Conservation (phyloP, 352 stramenopile genomes). For the Phytophthora parvispora region DNA sequence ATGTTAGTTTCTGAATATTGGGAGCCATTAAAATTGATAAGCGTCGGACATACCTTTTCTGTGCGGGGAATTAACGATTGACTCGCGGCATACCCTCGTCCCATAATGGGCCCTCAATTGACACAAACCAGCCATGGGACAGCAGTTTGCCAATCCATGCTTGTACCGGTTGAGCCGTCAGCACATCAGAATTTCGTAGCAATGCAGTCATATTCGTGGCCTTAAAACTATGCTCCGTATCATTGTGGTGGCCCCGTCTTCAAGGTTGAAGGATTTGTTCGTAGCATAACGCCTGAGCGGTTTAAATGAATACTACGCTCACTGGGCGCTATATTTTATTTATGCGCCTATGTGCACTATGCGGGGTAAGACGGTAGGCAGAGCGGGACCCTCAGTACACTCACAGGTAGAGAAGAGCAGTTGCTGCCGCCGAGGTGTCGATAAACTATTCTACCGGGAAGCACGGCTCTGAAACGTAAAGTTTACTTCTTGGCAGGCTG, state of each 20-base stretch:
- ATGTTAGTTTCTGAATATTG: too few relatives aligned
- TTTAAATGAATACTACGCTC: background rate
- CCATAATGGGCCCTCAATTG: constrained; percentile 11
- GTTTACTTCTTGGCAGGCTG: too few relatives aligned
- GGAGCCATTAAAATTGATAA: too few relatives aligned
- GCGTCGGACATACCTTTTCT: too few relatives aligned
- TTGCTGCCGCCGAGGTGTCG: too few relatives aligned
- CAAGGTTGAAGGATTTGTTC: background rate
- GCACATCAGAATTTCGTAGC: background rate
- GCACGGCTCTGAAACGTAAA: too few relatives aligned
- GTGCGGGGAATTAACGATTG: background rate
- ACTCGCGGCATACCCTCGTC: constrained; percentile 6
- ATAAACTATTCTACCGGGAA: too few relatives aligned
- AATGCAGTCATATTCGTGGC: background rate
- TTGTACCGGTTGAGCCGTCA: constrained; percentile 3
- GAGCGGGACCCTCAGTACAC: too few relatives aligned
- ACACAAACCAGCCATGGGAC: background rate
- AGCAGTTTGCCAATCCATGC: background rate
- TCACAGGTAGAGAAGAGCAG: too few relatives aligned
- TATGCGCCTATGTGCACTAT: background rate
- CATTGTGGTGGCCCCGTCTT: background rate
- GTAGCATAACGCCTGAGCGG: background rate
- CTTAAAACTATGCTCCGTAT: background rate
- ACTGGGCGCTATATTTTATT: background rate
- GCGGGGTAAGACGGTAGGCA: constrained; percentile 2